Percentiles rank a stretch among this genome's conserved stretches.
Conservation (phyloP, 2,329 filamentous ascomycete species). For the Xylaria sp. region DNA sequence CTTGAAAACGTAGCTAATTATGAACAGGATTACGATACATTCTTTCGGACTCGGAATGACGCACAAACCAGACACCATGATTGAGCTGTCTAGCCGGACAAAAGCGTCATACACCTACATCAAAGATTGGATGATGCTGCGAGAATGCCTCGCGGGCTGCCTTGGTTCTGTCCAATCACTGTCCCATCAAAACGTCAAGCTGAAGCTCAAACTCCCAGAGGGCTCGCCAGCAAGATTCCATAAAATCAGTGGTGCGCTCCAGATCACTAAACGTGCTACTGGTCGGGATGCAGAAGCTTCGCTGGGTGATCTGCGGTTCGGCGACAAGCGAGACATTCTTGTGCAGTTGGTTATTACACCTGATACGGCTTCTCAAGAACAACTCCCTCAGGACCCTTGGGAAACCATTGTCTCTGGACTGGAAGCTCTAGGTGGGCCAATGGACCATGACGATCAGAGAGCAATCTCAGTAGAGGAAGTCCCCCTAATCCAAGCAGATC, state of each 20-base stretch:
- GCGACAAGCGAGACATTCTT: constrained; percentile 91
- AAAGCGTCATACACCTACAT: constrained; percentile 98
- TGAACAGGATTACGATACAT: constrained; percentile 81
- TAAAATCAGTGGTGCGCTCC: constrained; percentile 95
- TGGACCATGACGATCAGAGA: constrained; percentile 85
- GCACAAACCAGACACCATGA: constrained; percentile 98
- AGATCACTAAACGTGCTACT: constrained; percentile 94
- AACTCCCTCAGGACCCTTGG: constrained; percentile 92
- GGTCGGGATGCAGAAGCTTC: constrained; percentile 93
- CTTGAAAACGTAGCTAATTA: constrained; percentile 33
- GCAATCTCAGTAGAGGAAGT: constrained; percentile 90
- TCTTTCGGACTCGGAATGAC: constrained; percentile 96
- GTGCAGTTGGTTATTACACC: constrained; percentile 93
- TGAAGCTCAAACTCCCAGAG: constrained; percentile 92
- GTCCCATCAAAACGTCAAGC: constrained; percentile 97
- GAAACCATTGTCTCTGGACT: constrained; percentile 95
- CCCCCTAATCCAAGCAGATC: constrained; percentile 91
- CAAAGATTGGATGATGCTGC: constrained; percentile 99
- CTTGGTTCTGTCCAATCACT: constrained; percentile 89
- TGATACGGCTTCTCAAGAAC: constrained; percentile 81
- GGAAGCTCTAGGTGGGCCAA: constrained; percentile 86
- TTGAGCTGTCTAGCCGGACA: constrained; percentile 91
- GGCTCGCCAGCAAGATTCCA: constrained; percentile 98
- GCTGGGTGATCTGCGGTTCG: constrained; percentile 89
- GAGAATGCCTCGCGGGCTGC: constrained; percentile 93